Evolutionary conservation across 2,329 filamentous ascomycete species (phyloP).

Genomic region (Sporothrix humicola): DNA sequence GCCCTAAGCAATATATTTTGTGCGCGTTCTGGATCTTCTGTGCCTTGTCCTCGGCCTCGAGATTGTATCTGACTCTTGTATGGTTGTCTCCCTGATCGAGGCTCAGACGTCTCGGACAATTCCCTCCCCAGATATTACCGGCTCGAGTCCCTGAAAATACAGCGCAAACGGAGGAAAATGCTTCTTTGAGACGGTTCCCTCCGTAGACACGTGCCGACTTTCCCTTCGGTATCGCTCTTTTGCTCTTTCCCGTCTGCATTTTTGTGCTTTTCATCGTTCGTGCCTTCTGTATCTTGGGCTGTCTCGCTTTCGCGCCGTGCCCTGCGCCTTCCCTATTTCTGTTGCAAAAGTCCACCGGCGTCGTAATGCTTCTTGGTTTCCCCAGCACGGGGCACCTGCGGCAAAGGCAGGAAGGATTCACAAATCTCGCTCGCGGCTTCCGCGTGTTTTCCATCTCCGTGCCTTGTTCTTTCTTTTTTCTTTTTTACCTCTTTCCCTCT

Average conservation of each 20-base stretch:
- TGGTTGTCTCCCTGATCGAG: constrained; percentile 1
- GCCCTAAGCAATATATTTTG: not conserved
- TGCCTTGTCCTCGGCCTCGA: not conserved
- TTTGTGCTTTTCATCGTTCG: not conserved
- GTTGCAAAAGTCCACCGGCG: not conserved
- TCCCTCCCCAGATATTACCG: not conserved
- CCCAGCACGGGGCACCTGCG: not conserved
- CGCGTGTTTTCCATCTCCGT: not conserved
- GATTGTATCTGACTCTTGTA: not conserved
- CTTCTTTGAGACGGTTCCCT: not conserved
- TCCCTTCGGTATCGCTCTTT: not conserved
- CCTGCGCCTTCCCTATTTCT: constrained; percentile 15
- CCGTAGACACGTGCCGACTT: not conserved
- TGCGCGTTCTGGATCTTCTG: not conserved
- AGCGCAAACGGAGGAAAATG: not conserved
- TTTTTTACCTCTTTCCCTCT: too few species aligned
- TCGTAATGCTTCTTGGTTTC: constrained; percentile 2
- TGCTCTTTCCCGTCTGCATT: not conserved
- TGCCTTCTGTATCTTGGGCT: not conserved
- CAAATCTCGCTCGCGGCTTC: not conserved
- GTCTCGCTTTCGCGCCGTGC: not conserved
- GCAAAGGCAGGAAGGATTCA: constrained; percentile 12
- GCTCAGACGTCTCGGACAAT: constrained; percentile 13
- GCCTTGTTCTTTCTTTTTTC: not conserved
- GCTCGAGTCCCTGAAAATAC: not conserved